Evolutionary conservation across 2,329 filamentous ascomycete species (phyloP).

Genomic region (Calycina marina): DNA sequence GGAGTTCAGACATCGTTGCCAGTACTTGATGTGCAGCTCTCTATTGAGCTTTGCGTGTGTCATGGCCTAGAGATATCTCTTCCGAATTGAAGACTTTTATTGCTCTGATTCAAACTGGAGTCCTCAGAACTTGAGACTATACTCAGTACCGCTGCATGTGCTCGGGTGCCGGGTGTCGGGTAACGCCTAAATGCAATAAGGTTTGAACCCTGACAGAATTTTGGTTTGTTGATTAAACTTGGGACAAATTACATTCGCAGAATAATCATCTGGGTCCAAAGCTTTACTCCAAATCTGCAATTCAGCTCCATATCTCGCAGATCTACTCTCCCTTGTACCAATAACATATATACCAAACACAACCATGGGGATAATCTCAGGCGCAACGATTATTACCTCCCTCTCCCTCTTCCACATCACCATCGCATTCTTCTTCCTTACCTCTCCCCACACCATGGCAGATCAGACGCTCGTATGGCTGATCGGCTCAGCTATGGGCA

Average conservation of each 20-base stretch:
- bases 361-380: constrained; percentile 68
- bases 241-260: background rate
- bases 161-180: background rate
- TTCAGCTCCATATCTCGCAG: background rate
- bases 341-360: background rate
- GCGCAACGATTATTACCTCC: constrained; percentile 65
- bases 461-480: constrained; percentile 72
- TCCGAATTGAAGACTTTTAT: background rate
- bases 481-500: constrained; percentile 68
- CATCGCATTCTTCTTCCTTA: constrained; percentile 71
- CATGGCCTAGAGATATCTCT: constrained; percentile 11
- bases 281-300: too few species aligned
- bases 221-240: background rate
- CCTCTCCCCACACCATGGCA: constrained; percentile 53
- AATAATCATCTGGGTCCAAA: too few species aligned
- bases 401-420: constrained; percentile 76
- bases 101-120: background rate
- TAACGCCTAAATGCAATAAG: background rate
- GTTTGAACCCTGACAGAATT: background rate
- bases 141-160: background rate
- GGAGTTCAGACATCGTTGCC: constrained; percentile 73
- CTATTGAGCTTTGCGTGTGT: constrained; percentile 33
- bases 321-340: background rate
- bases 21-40: constrained; percentile 73
- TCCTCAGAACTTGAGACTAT: background rate